Conservation (phyloP, 768 basidiomycete species). For the Psilocybe cyanescens region DNA sequence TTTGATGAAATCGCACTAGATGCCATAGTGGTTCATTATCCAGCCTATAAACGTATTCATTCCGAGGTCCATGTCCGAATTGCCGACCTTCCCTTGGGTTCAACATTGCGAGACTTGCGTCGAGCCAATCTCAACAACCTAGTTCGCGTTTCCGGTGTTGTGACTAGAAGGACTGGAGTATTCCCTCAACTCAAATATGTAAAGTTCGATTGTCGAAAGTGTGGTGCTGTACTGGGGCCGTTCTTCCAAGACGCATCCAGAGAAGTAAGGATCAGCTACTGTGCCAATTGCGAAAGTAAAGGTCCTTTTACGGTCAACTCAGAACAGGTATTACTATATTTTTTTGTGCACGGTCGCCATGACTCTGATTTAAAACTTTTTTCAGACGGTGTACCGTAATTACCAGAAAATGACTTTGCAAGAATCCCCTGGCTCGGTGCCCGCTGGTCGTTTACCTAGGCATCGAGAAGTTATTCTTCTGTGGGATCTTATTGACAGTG, state of each 20-base stretch:
- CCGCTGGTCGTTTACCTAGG: conserved; percentile 94
- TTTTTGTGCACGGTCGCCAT: neutral
- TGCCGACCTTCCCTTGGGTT: conserved; percentile 87
- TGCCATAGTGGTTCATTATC: conserved; percentile 94
- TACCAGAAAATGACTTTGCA: conserved; percentile 99
- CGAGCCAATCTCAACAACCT: conserved; percentile 93
- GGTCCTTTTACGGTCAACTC: conserved; percentile 97
- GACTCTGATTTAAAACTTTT: neutral
- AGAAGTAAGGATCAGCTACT: conserved; percentile 94
- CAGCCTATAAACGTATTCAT: conserved; percentile 95
- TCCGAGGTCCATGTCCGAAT: conserved; percentile 98
- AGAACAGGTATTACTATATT: conserved; percentile 68
- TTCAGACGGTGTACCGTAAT: conserved; percentile 94
- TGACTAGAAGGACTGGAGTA: conserved; percentile 93
- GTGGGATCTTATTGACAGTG: conserved; percentile 98
- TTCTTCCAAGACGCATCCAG: conserved; percentile 97
- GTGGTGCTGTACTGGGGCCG: conserved; percentile 91
- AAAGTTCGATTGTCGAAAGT: conserved; percentile 97
- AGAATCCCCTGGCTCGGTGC: conserved; percentile 97
- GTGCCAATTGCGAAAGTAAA: conserved; percentile 91
- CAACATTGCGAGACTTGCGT: conserved; percentile 91
- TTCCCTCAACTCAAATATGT: conserved; percentile 99
- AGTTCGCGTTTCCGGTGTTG: conserved; percentile 94
- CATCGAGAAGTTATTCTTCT: conserved; percentile 96
- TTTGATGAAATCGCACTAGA: conserved; percentile 96